Evolutionary conservation across 2,329 filamentous ascomycete species (phyloP).

Genomic region (Fusarium devonianum): DNA sequence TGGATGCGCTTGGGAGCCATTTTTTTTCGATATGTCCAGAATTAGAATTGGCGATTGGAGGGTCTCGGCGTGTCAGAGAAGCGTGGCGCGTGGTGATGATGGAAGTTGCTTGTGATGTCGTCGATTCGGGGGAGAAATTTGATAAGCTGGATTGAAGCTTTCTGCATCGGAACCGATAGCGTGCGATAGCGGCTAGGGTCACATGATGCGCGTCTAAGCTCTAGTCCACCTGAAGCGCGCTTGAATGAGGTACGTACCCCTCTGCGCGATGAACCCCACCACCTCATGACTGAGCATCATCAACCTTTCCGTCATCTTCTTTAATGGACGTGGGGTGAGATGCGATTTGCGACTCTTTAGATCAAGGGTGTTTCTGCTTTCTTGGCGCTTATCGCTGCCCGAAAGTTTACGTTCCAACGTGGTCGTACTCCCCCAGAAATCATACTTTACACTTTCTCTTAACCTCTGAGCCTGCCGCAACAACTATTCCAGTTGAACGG

Average conservation of each 20-base stretch:
- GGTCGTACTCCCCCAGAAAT: too few relatives aligned
- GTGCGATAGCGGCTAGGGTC: conserved; percentile 28
- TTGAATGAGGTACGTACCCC: conserved; percentile 1
- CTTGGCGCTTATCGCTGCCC: too few relatives aligned
- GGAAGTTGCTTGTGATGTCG: conserved; percentile 13
- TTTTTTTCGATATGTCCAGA: conserved; percentile 31
- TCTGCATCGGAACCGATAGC: conserved; percentile 18
- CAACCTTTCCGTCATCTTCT: conserved; percentile 18
- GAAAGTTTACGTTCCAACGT: too few relatives aligned
- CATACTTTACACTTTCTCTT: too few relatives aligned
- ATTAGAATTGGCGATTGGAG: not conserved
- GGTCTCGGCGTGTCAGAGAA: conserved; percentile 16
- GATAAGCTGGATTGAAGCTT: conserved; percentile 32
- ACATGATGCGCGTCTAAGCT: conserved; percentile 37
- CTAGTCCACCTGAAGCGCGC: fast-evolving
- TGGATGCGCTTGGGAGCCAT: conserved; percentile 72
- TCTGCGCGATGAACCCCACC: conserved; percentile 10
- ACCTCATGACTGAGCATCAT: conserved; percentile 30
- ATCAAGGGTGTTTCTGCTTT: not conserved
- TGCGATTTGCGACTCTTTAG: conserved; percentile 1
- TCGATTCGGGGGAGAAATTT: conserved; percentile 37
- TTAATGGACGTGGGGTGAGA: conserved; percentile 8
- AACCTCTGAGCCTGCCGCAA: too few relatives aligned
- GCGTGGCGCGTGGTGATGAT: conserved; percentile 11
- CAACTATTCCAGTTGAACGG: too few relatives aligned